phyloP scores from a whole-genome alignment of 169 alveolate species.

The Eimeria sp. region DNA sequence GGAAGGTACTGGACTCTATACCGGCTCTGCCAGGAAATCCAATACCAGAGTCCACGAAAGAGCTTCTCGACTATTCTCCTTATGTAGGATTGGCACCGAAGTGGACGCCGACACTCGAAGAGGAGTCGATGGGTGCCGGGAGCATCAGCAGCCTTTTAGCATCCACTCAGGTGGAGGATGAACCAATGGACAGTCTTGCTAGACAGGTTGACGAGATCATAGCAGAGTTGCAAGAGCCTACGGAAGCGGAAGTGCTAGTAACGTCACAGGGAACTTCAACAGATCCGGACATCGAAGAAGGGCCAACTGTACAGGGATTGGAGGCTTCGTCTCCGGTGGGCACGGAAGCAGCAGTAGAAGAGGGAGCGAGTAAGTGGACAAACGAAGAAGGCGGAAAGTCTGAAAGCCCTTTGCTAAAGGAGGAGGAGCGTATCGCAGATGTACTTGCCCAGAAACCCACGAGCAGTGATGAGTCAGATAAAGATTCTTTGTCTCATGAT shows the following conservation, averaged over 20 bases:
- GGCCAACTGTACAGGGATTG: background rate
- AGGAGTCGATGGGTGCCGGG: background rate
- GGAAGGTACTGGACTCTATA: background rate
- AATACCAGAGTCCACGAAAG: constrained; percentile 27
- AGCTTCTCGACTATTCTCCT: constrained; percentile 6
- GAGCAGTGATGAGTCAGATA: background rate
- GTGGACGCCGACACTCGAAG: background rate
- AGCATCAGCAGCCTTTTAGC: background rate
- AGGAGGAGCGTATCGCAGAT: background rate
- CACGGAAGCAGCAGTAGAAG: background rate
- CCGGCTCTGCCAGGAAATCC: constrained; percentile 20
- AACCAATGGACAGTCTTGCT: background rate
- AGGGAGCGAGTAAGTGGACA: background rate
- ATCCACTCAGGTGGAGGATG: background rate
- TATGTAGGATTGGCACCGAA: background rate
- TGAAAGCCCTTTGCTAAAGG: background rate
- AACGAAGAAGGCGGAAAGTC: background rate
- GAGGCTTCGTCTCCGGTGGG: background rate
- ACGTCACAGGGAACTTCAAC: background rate
- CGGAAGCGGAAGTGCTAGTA: background rate
- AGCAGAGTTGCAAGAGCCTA: background rate
- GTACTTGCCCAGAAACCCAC: background rate
- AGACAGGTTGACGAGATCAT: constrained; percentile 30
- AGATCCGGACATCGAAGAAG: background rate
- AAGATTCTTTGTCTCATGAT: background rate